Evolutionary conservation across 345 rosid genomes (phyloP).

Genomic region (Cardamine resedifolia): DNA sequence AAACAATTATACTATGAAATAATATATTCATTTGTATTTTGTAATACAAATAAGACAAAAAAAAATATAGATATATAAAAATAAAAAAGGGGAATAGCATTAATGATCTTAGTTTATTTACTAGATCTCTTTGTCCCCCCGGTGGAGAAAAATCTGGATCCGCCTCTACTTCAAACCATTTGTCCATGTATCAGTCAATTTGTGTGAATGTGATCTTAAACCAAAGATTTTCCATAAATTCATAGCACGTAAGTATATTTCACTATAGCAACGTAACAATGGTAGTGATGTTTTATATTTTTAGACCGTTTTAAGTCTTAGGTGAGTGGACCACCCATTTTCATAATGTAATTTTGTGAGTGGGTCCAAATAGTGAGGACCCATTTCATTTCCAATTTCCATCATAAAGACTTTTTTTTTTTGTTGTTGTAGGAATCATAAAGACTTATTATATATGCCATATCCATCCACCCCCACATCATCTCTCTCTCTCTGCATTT

Average conservation of each 20-base stretch:
- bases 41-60: no score
- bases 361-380: constrained; percentile 42
- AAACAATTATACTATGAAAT: neutral
- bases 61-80: no score
- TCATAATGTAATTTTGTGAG: constrained; percentile 35
- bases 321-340: constrained; percentile 38
- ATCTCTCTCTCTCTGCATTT: constrained; percentile 40
- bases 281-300: constrained; percentile 23
- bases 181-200: constrained; percentile 22
- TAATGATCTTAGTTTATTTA: neutral
- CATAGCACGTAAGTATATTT: constrained; percentile 16
- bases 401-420: no score
- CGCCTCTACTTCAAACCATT: neutral
- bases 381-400: constrained; percentile 35
- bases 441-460: constrained; percentile 34
- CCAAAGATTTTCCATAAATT: constrained; percentile 29
- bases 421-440: no score
- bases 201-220: constrained; percentile 26
- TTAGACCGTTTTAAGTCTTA: constrained; percentile 40
- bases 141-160: neutral
- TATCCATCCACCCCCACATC: constrained; percentile 33
- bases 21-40: no score
- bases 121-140: neutral
- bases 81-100: neutral
- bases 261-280: constrained; percentile 26